Conservation (phyloP, 768 basidiomycete species). For the Naganishia randhawae region DNA sequence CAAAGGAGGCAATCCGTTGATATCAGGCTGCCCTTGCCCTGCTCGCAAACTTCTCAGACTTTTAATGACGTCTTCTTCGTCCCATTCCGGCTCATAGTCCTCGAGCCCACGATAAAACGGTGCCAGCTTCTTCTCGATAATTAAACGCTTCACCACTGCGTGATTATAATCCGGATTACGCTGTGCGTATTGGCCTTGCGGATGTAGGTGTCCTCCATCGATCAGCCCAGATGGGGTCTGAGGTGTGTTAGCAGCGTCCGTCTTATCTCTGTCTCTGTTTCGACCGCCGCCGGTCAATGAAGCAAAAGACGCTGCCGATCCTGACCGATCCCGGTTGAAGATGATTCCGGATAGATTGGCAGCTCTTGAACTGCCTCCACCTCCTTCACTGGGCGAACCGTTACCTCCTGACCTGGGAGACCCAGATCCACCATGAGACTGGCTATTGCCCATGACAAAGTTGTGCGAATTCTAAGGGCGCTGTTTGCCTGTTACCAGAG, state of each 20-base stretch:
- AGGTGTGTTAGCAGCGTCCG: slow-evolving; percentile 30
- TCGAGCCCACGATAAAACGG: slow-evolving; percentile 96
- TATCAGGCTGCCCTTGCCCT: slow-evolving; percentile 18
- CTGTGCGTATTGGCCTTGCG: slow-evolving; percentile 46
- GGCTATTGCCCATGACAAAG: slow-evolving; percentile 16
- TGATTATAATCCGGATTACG: slow-evolving; percentile 78
- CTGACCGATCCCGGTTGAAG: slow-evolving; percentile 8
- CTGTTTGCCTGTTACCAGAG: not conserved
- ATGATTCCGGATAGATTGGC: slow-evolving; percentile 18
- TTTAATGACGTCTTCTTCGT: slow-evolving; percentile 77
- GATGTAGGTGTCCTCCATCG: slow-evolving; percentile 46
- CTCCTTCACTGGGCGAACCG: not conserved
- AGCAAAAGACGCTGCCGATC: slow-evolving; percentile 10
- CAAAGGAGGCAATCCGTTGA: not conserved
- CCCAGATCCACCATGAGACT: slow-evolving; percentile 10
- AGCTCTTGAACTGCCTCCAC: not conserved
- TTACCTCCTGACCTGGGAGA: slow-evolving; percentile 4
- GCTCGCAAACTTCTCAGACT: slow-evolving; percentile 68
- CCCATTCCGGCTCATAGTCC: slow-evolving; percentile 85
- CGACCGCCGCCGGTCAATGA: slow-evolving; percentile 1
- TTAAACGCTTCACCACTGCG: slow-evolving; percentile 75
- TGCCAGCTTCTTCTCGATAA: slow-evolving; percentile 79
- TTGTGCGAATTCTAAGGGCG: not conserved
- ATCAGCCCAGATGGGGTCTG: slow-evolving; percentile 43
- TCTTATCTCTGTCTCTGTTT: slow-evolving; percentile 12